Conservation (phyloP, 1,284 basidiomycete genomes). For the Ustanciosporium gigantosporum region DNA sequence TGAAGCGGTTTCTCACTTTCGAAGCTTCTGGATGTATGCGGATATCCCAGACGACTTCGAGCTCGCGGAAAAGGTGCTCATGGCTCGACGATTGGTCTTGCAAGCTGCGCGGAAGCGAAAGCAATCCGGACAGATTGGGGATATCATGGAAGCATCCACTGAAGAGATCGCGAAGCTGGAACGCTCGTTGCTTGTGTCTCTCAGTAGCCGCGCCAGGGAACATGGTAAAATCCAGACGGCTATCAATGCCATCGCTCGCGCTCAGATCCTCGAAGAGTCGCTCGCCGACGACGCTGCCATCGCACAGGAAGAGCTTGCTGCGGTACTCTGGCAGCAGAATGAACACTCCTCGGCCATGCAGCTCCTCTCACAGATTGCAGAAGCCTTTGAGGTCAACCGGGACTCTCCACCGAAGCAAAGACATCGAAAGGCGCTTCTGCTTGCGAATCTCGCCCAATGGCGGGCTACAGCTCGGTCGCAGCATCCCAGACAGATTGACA, state of each 20-base stretch:
- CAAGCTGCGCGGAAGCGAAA: conserved; percentile 71
- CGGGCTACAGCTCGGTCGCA: conserved; percentile 80
- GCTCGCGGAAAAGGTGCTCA: conserved; percentile 76
- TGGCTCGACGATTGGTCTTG: conserved; percentile 80
- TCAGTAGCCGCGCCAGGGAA: conserved; percentile 76
- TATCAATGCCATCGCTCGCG: conserved; percentile 79
- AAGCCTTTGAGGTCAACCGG: conserved; percentile 3
- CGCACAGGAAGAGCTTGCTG: conserved; percentile 79
- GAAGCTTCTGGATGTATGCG: conserved; percentile 7
- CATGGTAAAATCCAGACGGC: conserved; percentile 77
- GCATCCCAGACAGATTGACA: conserved; percentile 75
- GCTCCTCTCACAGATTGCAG: conserved; percentile 66
- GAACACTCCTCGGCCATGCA: conserved; percentile 83
- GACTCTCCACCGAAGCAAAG: conserved; percentile 6
- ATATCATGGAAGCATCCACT: conserved; percentile 68
- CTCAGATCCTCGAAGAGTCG: conserved; percentile 67
- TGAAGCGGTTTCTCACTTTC: conserved; percentile 24
- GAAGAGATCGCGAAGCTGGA: conserved; percentile 70
- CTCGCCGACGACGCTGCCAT: conserved; percentile 56
- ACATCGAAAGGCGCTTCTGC: conserved; percentile 58
- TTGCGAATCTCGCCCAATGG: conserved; percentile 72
- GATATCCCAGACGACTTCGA: conserved; percentile 64
- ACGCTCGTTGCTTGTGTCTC: conserved; percentile 71
- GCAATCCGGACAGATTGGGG: conserved; percentile 74
- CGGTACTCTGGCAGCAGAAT: conserved; percentile 83